These are phyloP conservation scores for Vittaforma corneae DNA, from an alignment of 371 early-diverging fungal species.

Conservation along the genomic window DNA sequence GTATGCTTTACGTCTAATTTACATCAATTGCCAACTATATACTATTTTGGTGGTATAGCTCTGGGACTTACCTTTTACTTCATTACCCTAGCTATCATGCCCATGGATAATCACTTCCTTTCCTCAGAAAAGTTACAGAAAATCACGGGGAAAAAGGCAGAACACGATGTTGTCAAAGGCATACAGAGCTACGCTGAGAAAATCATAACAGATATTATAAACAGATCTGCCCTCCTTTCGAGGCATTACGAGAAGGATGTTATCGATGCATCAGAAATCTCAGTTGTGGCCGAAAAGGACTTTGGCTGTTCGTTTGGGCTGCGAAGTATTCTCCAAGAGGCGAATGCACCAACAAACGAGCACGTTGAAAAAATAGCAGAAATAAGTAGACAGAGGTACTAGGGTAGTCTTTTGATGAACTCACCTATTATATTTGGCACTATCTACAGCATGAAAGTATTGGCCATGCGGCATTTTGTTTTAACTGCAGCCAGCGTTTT, in stretches of 20 bases:
- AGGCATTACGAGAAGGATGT: constrained; percentile 48
- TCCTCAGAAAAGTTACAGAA: constrained; percentile 36
- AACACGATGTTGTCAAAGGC: constrained; percentile 44
- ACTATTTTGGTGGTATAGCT: too few species aligned
- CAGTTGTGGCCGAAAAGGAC: constrained; percentile 57
- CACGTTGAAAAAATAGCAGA: constrained; percentile 46
- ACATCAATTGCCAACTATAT: too few species aligned
- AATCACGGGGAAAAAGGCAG: constrained; percentile 43
- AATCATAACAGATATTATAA: constrained; percentile 55
- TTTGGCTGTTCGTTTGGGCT: constrained; percentile 57
- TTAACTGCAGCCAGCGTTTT: too few species aligned
- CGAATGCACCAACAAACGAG: constrained; percentile 18
- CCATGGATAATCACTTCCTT: constrained; percentile 44
- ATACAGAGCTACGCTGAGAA: constrained; percentile 56
- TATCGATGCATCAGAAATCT: constrained; percentile 48
- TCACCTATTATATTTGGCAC: too few species aligned
- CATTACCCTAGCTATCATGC: too few species aligned
- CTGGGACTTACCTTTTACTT: too few species aligned
- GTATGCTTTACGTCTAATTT: too few species aligned
- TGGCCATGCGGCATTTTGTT: too few species aligned
- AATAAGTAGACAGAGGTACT: constrained; percentile 40
- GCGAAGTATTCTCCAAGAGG: constrained; percentile 15
- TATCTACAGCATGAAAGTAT: too few species aligned
- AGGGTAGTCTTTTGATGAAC: too few species aligned
- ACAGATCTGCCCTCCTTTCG: constrained; percentile 47